Percentiles rank a stretch among this genome's conserved stretches.
phyloP scores from a whole-genome alignment of 768 basidiomycete species.

The Lentinula sp. region DNA sequence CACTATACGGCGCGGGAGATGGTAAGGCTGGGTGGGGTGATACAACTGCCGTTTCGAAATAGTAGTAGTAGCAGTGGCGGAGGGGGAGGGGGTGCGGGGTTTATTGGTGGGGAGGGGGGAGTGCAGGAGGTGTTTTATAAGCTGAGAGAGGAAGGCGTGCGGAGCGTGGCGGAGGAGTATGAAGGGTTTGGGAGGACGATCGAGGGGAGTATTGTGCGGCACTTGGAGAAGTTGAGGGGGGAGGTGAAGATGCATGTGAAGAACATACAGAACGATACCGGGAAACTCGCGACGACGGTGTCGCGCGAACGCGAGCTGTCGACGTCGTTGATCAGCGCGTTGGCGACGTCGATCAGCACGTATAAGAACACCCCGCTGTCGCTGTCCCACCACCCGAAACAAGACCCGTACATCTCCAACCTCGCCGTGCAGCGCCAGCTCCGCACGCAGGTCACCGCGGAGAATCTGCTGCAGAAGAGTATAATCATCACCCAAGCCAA shows the following conservation, averaged over 20 bases:
- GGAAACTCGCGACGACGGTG: slow-evolving; percentile 83
- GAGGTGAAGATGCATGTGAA: slow-evolving; percentile 99
- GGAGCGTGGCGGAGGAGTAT: slow-evolving; percentile 91
- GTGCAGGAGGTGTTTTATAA: slow-evolving; percentile 93
- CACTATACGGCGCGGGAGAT: slow-evolving; percentile 92
- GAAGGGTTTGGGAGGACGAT: slow-evolving; percentile 95
- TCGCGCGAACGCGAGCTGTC: slow-evolving; percentile 92
- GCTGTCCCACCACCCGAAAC: slow-evolving; percentile 46
- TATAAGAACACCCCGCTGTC: slow-evolving; percentile 94
- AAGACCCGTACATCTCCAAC: slow-evolving; percentile 53
- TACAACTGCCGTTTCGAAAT: slow-evolving; percentile 93
- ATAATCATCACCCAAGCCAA: slow-evolving; percentile 99
- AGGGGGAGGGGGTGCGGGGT: no score
- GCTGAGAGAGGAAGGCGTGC: slow-evolving; percentile 83
- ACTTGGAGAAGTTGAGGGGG: slow-evolving; percentile 87
- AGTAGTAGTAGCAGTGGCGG: slow-evolving; percentile 45
- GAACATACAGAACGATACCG: slow-evolving; percentile 95
- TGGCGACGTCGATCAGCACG: slow-evolving; percentile 79
- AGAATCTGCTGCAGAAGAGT: slow-evolving; percentile 95
- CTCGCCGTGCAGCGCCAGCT: slow-evolving; percentile 72
- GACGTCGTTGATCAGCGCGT: slow-evolving; percentile 78
- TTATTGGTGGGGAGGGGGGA: no score
- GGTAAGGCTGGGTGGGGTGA: slow-evolving; percentile 89
- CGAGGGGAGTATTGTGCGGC: slow-evolving; percentile 95
- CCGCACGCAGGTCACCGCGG: slow-evolving; percentile 90